Conservation (phyloP, 352 stramenopile genomes). For the Globisporangium recalcitrans region DNA sequence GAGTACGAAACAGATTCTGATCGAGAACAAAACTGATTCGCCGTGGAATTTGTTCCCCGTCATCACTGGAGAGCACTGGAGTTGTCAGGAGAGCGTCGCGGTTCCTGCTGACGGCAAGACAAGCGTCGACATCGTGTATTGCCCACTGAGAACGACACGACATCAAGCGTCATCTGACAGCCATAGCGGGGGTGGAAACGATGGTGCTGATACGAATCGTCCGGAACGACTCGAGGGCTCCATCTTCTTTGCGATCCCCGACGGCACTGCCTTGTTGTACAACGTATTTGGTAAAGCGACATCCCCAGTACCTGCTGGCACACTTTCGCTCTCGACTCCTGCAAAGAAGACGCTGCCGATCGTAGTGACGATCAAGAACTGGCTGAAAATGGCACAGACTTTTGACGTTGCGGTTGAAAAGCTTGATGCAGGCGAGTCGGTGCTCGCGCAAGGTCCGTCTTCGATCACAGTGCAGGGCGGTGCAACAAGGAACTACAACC, state of each 20-base stretch:
- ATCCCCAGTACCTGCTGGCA: slow-evolving; percentile 36
- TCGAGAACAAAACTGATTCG: slow-evolving; percentile 78
- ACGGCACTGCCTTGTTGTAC: slow-evolving; percentile 86
- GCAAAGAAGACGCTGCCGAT: slow-evolving; percentile 81
- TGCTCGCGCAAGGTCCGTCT: slow-evolving; percentile 58
- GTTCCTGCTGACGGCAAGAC: slow-evolving; percentile 69
- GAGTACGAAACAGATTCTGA: slow-evolving; percentile 45
- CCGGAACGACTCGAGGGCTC: slow-evolving; percentile 64
- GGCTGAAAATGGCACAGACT: slow-evolving; percentile 73
- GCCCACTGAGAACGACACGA: slow-evolving; percentile 87
- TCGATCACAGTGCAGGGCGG: slow-evolving; percentile 60
- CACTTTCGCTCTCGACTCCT: slow-evolving; percentile 42
- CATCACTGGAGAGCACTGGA: slow-evolving; percentile 85
- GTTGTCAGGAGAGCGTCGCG: slow-evolving; percentile 71
- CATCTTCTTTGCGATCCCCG: slow-evolving; percentile 89
- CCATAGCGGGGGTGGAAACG: slow-evolving; percentile 12
- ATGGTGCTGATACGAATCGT: slow-evolving; percentile 22
- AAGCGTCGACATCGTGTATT: slow-evolving; percentile 69
- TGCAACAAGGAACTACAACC: slow-evolving; percentile 65
- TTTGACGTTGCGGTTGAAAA: slow-evolving; percentile 74
- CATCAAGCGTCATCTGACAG: background rate
- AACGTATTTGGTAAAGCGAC: slow-evolving; percentile 75
- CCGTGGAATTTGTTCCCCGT: slow-evolving; percentile 87
- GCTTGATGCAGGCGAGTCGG: slow-evolving; percentile 28
- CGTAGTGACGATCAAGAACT: slow-evolving; percentile 81